Evolutionary conservation across 495 filamentous ascomycete genomes (phyloP).

Genomic region (Filosporella fistucella): DNA sequence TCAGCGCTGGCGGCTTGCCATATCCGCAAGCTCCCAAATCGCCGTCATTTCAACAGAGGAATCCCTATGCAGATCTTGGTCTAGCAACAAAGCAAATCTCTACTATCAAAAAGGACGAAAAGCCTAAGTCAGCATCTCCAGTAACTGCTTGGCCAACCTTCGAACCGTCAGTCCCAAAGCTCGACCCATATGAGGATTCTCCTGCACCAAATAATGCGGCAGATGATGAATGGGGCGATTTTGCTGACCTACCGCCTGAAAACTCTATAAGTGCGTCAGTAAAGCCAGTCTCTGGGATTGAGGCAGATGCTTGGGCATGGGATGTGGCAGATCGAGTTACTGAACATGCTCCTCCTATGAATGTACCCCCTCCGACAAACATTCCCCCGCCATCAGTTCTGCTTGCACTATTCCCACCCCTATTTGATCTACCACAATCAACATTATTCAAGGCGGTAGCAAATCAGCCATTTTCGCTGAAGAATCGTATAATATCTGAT

Average conservation of each 20-base stretch:
- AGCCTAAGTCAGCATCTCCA: conserved; percentile 31
- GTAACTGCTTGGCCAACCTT: conserved; percentile 42
- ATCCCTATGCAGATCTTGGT: conserved; percentile 37
- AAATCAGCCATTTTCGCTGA: conserved; percentile 42
- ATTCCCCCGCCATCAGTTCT: conserved; percentile 84
- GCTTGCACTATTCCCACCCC: conserved; percentile 64
- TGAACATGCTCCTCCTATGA: conserved; percentile 6
- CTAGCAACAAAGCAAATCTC: conserved; percentile 34
- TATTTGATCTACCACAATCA: conserved; percentile 52
- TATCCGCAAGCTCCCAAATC: conserved; percentile 45
- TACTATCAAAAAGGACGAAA: conserved; percentile 25
- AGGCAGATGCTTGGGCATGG: conserved; percentile 27
- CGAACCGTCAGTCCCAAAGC: conserved; percentile 20
- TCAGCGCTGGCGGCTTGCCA: conserved; percentile 9
- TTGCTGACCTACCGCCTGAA: conserved; percentile 40
- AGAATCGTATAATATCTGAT: conserved; percentile 53
- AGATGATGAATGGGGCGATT: conserved; percentile 57
- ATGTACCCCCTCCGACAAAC: conserved; percentile 66
- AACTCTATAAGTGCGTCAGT: conserved; percentile 1
- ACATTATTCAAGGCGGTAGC: conserved; percentile 52
- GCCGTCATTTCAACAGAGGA: conserved; percentile 45
- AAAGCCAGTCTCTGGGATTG: conserved; percentile 15
- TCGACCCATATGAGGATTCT: conserved; percentile 18
- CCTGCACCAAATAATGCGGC: conserved; percentile 21
- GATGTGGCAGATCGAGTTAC: conserved; percentile 19